Conservation (phyloP, 2,329 filamentous ascomycete species). For the Arachnomyces sp. region DNA sequence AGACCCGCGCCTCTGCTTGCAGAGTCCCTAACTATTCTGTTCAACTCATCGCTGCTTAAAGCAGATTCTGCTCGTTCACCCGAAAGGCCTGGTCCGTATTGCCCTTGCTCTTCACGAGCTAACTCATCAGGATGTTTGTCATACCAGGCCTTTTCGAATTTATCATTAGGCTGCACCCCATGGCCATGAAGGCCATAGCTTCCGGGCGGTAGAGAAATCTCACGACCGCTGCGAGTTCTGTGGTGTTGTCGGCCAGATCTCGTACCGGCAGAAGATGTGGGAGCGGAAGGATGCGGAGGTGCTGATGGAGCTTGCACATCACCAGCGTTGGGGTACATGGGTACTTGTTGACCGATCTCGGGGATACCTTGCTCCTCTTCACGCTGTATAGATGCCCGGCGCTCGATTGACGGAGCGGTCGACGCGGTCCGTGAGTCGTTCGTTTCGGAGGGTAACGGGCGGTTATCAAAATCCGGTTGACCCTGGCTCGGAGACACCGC, state of each 20-base stretch:
- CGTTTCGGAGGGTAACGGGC: constrained; percentile 43
- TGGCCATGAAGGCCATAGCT: constrained; percentile 93
- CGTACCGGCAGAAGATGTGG: constrained; percentile 27
- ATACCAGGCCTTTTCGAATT: constrained; percentile 86
- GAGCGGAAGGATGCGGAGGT: constrained; percentile 45
- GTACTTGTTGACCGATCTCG: constrained; percentile 84
- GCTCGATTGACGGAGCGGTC: constrained; percentile 38
- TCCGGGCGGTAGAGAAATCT: constrained; percentile 67
- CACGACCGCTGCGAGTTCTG: constrained; percentile 65
- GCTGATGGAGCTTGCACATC: constrained; percentile 95
- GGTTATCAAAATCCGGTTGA: constrained; percentile 39
- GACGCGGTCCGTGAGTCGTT: constrained; percentile 49
- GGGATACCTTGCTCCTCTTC: constrained; percentile 84
- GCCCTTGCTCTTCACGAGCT: constrained; percentile 63
- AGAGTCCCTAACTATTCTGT: constrained; percentile 76
- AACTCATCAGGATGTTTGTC: constrained; percentile 80
- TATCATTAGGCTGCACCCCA: constrained; percentile 65
- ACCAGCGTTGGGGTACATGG: constrained; percentile 85
- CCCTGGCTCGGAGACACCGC: constrained; percentile 39
- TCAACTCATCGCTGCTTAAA: constrained; percentile 81
- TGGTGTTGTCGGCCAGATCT: constrained; percentile 52
- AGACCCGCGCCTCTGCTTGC: constrained; percentile 43
- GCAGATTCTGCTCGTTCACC: constrained; percentile 65
- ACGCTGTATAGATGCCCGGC: constrained; percentile 49
- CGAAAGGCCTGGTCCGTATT: constrained; percentile 53